Percentiles rank a stretch among this genome's conserved stretches.
Conservation (phyloP, 352 stramenopile species). For the Phytophthora palmivora region DNA sequence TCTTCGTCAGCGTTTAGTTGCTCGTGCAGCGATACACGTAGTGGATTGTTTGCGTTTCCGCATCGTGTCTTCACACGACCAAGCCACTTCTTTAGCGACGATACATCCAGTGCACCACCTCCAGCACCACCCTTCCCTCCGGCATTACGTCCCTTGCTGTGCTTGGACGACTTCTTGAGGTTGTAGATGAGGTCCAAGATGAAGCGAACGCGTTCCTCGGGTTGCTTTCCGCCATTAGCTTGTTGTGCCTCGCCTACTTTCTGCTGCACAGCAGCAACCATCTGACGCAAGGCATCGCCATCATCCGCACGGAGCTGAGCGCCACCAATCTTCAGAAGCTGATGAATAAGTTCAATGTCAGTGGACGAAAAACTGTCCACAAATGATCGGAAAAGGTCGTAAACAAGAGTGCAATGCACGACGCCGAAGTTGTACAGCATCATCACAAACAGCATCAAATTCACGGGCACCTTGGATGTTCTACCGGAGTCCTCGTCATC, state of each 20-base stretch:
- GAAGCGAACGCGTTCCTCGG: conserved; percentile 76
- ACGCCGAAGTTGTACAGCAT: conserved; percentile 93
- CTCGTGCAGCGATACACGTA: conserved; percentile 79
- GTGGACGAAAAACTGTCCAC: conserved; percentile 73
- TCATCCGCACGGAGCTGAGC: conserved; percentile 88
- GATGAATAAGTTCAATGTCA: conserved; percentile 90
- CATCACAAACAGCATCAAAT: conserved; percentile 87
- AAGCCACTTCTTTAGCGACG: conserved; percentile 93
- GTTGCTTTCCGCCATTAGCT: conserved; percentile 38
- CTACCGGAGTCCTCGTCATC: conserved; percentile 24
- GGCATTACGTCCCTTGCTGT: conserved; percentile 72
- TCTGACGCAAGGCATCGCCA: conserved; percentile 81
- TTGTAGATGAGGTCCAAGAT: conserved; percentile 97
- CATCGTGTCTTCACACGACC: conserved; percentile 94
- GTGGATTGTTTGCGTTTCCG: conserved; percentile 72
- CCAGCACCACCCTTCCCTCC: conserved; percentile 19
- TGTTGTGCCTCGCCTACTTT: conserved; percentile 61
- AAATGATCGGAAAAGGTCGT: conserved; percentile 90
- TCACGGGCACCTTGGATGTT: conserved; percentile 74
- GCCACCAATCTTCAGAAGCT: conserved; percentile 84
- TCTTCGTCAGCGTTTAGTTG: conserved; percentile 84
- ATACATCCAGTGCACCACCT: conserved; percentile 59
- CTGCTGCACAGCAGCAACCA: conserved; percentile 84
- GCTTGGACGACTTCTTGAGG: conserved; percentile 96
- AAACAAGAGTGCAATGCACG: conserved; percentile 90